A percentile compares a stretch with the other conserved stretches of the same genome.
phyloP scores from a whole-genome alignment of 352 stramenopile species.

The Globisporangium uncinulatum region DNA sequence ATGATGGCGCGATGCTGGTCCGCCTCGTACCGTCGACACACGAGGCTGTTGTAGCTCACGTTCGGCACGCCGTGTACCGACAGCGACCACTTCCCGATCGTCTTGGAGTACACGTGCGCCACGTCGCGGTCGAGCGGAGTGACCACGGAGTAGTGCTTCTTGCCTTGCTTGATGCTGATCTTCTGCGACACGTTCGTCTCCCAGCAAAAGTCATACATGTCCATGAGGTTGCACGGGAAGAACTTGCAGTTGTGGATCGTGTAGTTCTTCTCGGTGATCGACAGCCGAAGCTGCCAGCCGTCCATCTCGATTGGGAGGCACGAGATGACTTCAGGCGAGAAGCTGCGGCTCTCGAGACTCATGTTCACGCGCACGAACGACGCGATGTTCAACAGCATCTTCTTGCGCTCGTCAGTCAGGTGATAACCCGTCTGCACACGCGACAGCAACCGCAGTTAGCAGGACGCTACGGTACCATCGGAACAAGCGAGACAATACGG shows the following conservation, averaged over 20 bases:
- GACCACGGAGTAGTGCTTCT: constrained; percentile 80
- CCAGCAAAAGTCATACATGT: constrained; percentile 86
- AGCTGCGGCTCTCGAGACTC: constrained; percentile 76
- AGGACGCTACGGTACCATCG: background rate
- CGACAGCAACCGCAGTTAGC: background rate
- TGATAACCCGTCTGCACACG: constrained; percentile 41
- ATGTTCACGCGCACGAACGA: constrained; percentile 78
- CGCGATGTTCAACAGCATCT: constrained; percentile 64
- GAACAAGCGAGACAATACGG: background rate
- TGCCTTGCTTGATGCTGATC: constrained; percentile 70
- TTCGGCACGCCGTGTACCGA: constrained; percentile 78
- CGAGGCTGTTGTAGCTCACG: constrained; percentile 84
- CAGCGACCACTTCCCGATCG: constrained; percentile 79
- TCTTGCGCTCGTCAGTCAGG: constrained; percentile 57
- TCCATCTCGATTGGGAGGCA: constrained; percentile 86
- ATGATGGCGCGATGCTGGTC: constrained; percentile 68
- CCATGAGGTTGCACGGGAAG: constrained; percentile 67
- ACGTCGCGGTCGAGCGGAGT: constrained; percentile 66
- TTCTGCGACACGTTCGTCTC: constrained; percentile 78
- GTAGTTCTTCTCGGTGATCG: constrained; percentile 86
- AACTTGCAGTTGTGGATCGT: constrained; percentile 88
- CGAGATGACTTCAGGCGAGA: constrained; percentile 79
- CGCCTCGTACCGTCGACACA: constrained; percentile 48
- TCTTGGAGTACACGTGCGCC: constrained; percentile 81
- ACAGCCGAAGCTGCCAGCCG: constrained; percentile 76